Conservation (phyloP, 768 basidiomycete species). For the Mycena capillaripes region DNA sequence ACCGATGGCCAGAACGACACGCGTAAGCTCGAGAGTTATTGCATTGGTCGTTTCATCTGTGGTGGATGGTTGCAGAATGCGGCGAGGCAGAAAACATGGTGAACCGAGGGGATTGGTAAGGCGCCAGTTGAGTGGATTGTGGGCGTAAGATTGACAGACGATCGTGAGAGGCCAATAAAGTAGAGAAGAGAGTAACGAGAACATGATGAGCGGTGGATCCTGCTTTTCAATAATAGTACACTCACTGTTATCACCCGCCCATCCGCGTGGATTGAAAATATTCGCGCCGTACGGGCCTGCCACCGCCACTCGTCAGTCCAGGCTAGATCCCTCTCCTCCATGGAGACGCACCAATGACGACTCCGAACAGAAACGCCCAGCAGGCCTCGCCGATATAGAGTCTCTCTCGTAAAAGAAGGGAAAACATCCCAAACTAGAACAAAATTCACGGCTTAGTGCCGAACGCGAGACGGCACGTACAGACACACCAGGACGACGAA, state of each 20-base stretch:
- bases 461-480: conserved; percentile 72
- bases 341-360: conserved; percentile 80
- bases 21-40: conserved; percentile 92
- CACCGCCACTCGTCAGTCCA: not conserved
- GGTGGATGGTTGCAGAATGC: not conserved
- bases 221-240: not conserved
- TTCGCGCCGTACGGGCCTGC: conserved; percentile 86
- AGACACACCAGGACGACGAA: conserved; percentile 86
- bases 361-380: conserved; percentile 94
- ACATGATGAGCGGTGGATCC: not conserved
- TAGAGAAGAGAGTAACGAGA: not conserved
- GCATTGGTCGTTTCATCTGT: conserved; percentile 67
- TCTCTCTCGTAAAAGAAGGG: conserved; percentile 90
- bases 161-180: not conserved
- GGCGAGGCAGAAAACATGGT: no score
- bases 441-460: not conserved
- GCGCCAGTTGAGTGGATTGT: not conserved
- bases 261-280: conserved; percentile 86
- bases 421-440: conserved; percentile 93
- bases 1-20: conserved; percentile 94
- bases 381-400: conserved; percentile 92
- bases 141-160: not conserved
- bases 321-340: not conserved
- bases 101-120: not conserved
- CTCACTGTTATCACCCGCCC: conserved; percentile 62